Evolutionary conservation across 495 filamentous ascomycete species (phyloP).

Genomic region (Pyronema omphalodes): DNA sequence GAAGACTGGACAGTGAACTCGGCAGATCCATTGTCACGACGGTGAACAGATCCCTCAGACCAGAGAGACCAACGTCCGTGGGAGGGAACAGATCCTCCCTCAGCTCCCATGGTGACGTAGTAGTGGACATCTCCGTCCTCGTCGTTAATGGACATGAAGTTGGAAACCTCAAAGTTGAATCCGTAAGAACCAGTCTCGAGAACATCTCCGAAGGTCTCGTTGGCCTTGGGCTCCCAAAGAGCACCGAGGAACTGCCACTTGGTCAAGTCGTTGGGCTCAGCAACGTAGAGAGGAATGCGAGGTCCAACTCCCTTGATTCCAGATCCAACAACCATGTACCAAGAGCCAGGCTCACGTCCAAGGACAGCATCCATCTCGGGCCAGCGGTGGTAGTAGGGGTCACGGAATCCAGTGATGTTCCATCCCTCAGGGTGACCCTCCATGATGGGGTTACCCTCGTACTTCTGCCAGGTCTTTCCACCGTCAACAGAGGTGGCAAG

Average conservation of each 20-base stretch:
- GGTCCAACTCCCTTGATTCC: constrained; percentile 33
- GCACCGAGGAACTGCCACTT: constrained; percentile 36
- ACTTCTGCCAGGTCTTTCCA: constrained; percentile 33
- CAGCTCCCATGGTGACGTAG: constrained; percentile 33
- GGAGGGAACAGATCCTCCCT: constrained; percentile 29
- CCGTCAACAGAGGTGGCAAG: constrained; percentile 33
- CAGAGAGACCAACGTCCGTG: constrained; percentile 29
- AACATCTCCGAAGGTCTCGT: constrained; percentile 28
- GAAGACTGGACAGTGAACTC: constrained; percentile 25
- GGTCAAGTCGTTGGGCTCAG: constrained; percentile 30
- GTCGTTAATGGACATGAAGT: constrained; percentile 30
- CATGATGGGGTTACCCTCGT: constrained; percentile 34
- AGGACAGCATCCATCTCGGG: constrained; percentile 27
- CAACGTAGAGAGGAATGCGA: constrained; percentile 35
- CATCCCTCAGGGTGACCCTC: constrained; percentile 28
- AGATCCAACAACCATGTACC: constrained; percentile 35
- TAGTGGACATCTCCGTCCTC: constrained; percentile 27
- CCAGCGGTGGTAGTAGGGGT: constrained; percentile 34
- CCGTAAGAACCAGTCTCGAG: constrained; percentile 17
- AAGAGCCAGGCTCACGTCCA: constrained; percentile 22
- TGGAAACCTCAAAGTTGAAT: constrained; percentile 41
- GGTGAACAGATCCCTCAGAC: constrained; percentile 27
- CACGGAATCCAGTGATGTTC: constrained; percentile 37
- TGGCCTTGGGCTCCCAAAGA: constrained; percentile 27
- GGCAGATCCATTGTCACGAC: constrained; percentile 25